A percentile compares a stretch with the other conserved stretches of the same genome.
Conservation (phyloP, 1,139 yeast species). For the Saccharomyces uvarum region DNA sequence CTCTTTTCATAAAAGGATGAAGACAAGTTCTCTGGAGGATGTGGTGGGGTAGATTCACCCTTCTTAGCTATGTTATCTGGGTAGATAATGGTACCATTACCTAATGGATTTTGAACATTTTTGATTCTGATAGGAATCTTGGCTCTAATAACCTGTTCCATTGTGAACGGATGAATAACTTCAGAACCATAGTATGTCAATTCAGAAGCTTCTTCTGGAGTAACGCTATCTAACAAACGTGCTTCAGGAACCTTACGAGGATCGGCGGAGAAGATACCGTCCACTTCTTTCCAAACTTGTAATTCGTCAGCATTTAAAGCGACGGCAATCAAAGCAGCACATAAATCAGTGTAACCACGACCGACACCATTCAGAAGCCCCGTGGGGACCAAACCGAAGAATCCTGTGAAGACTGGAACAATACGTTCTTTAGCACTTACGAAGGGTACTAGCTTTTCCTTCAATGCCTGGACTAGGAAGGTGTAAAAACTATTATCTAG, state of each 20-base stretch:
- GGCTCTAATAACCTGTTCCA: constrained; percentile 97
- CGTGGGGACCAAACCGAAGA: constrained; percentile 90
- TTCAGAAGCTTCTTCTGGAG: constrained; percentile 98
- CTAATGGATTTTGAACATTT: constrained; percentile 86
- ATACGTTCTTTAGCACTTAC: constrained; percentile 35
- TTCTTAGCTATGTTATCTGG: constrained; percentile 81
- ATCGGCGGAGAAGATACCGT: constrained; percentile 96
- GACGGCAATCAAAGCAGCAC: constrained; percentile 94
- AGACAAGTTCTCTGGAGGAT: constrained; percentile 72
- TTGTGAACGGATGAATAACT: constrained; percentile 96
- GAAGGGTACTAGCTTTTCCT: constrained; percentile 40
- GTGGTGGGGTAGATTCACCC: constrained; percentile 89
- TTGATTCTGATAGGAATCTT: constrained; percentile 93
- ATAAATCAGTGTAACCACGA: constrained; percentile 92
- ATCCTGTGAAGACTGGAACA: constrained; percentile 86
- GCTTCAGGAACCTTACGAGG: constrained; percentile 94
- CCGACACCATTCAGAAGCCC: constrained; percentile 90
- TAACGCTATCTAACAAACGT: constrained; percentile 72
- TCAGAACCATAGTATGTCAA: constrained; percentile 95
- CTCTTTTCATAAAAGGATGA: constrained; percentile 40
- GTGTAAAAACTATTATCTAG: constrained; percentile 65
- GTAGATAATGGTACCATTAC: constrained; percentile 85
- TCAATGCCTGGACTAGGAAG: constrained; percentile 53
- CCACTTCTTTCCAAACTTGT: constrained; percentile 98
- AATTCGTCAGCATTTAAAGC: constrained; percentile 87